Base-by-base conservation (phyloP, 2,329 filamentous ascomycete species). In the Fusarium pininemorale region DNA sequence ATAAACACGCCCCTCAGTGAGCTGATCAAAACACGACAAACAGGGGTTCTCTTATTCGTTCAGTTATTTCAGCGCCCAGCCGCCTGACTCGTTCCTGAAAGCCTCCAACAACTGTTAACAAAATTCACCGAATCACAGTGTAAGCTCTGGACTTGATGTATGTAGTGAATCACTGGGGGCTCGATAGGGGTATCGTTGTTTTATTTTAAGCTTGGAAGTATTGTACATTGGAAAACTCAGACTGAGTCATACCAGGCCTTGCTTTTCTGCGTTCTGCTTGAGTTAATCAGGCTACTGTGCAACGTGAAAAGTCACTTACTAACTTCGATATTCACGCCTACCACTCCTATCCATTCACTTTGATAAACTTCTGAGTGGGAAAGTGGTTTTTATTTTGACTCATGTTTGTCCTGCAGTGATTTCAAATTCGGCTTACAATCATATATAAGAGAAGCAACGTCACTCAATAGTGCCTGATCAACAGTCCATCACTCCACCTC, bases 21-120 rank as follows among this genome's bases (percentile, higher is more conserved):
- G 60, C 60, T 51, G 63, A 68, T 62, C 55, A 63, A 64, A 51
- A 45, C 61, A 72, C 69, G 72, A 75, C 75, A 77, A 75, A 76
- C 72, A n/a, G 39, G 45, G 56, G 35, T 47, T 41, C 44, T 58
- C 45, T 35, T 37, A 75, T 77, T 78, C 69, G 75, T 54, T 44
- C 73, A 74, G 45, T 50, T 22, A 28, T 37, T 41, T 35, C n/a
- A 30, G 53, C 28, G 44, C 50, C 20, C 39, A 57, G 63, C 26
- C 26, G 58, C 50, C 20, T 39, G 54, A 59, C 28, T 45, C 18
- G 58, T 68, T 64, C 53, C 63, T 72, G 50, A 54, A 54, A 55
- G 51, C 39, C 35, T 39, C 7, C 7, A 55, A 26, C 24, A 38
- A 22, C 51, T n/a, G 24, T n/a, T 16, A 18, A 28, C 10, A 54